Percentiles rank a stretch among this genome's conserved stretches.
Evolutionary conservation across 371 early-diverging fungal species (phyloP).

Genomic region (Syncephalis plumigaleata): DNA sequence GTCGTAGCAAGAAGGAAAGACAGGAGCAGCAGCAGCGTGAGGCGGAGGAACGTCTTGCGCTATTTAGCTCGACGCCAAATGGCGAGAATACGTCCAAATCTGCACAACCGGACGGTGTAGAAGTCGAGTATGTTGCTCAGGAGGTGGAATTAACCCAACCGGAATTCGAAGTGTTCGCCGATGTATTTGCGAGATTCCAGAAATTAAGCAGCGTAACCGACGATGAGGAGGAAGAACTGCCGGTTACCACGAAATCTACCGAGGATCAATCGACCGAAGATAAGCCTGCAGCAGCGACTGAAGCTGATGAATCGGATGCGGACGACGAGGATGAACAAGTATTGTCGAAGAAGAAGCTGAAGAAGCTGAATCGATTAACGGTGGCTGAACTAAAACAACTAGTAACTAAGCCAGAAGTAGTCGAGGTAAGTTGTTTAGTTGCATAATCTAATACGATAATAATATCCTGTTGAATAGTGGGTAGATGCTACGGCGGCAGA

Average conservation of each 20-base stretch:
- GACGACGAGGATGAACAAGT: slow-evolving; percentile 22
- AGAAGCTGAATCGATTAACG: slow-evolving; percentile 40
- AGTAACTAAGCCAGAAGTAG: slow-evolving; percentile 85
- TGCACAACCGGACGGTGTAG: slow-evolving; percentile 2
- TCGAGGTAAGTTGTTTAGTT: slow-evolving; percentile 53
- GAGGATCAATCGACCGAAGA: not conserved
- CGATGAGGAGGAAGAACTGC: slow-evolving; percentile 6
- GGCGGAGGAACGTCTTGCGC: too few relatives aligned
- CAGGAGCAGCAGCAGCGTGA: too few relatives aligned
- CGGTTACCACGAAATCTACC: not conserved
- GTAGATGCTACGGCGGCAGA: slow-evolving; percentile 86
- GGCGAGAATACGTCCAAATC: not conserved
- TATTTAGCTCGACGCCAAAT: not conserved
- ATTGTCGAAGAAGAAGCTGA: slow-evolving; percentile 36
- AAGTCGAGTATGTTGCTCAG: slow-evolving; percentile 10
- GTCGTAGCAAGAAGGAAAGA: too few relatives aligned
- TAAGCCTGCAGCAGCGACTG: not conserved
- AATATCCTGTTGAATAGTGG: slow-evolving; percentile 27
- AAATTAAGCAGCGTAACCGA: not conserved
- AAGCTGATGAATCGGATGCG: not conserved
- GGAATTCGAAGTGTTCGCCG: slow-evolving; percentile 9
- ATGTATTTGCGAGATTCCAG: slow-evolving; percentile 10
- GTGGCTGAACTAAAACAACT: slow-evolving; percentile 88
- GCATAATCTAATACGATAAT: not conserved
- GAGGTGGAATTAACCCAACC: slow-evolving; percentile 8